A percentile compares a stretch with the other conserved stretches of the same genome.
Evolutionary conservation across 257 asterid genomes (phyloP).

Genomic region (Plantago ovata): DNA sequence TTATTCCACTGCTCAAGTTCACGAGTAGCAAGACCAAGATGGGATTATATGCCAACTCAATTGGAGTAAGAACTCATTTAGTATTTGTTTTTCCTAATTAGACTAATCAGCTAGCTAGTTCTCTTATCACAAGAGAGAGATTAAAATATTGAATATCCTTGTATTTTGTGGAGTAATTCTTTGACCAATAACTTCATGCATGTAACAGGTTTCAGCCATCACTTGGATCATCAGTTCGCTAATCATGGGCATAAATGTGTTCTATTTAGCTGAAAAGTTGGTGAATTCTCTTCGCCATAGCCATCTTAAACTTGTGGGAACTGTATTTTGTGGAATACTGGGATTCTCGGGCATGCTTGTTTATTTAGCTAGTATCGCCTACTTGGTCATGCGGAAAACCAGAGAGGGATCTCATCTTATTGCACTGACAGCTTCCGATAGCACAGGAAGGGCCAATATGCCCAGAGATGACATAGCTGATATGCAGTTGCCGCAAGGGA

Average conservation of each 20-base stretch:
- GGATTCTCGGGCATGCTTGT: slow-evolving; percentile 61
- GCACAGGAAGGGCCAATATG: slow-evolving; percentile 33
- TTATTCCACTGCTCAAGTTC: slow-evolving; percentile 92
- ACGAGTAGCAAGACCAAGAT: slow-evolving; percentile 91
- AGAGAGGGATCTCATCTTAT: slow-evolving; percentile 61
- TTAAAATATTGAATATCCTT: background rate
- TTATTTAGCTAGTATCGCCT: slow-evolving; percentile 61
- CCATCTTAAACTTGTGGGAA: slow-evolving; percentile 31
- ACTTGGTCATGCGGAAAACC: slow-evolving; percentile 62
- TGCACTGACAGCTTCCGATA: slow-evolving; percentile 42
- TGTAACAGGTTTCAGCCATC: slow-evolving; percentile 52
- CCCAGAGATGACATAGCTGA: slow-evolving; percentile 72
- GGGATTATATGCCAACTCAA: slow-evolving; percentile 74
- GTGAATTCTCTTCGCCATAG: slow-evolving; percentile 52
- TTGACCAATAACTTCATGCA: too few species aligned
- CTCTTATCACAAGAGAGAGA: too few species aligned
- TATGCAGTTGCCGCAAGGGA: slow-evolving; percentile 79
- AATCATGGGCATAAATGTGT: slow-evolving; percentile 80
- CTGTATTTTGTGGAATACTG: slow-evolving; percentile 57
- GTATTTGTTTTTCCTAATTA: too few species aligned
- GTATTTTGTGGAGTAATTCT: background rate
- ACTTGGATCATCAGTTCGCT: slow-evolving; percentile 84
- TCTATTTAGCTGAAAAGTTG: slow-evolving; percentile 64
- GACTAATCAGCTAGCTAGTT: too few species aligned
- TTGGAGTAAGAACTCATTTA: slow-evolving; percentile 36